A percentile compares a stretch with the other conserved stretches of the same genome.
Evolutionary conservation across 2,329 filamentous ascomycete genomes (phyloP).

Genomic region (Cladophialophora immunda): DNA sequence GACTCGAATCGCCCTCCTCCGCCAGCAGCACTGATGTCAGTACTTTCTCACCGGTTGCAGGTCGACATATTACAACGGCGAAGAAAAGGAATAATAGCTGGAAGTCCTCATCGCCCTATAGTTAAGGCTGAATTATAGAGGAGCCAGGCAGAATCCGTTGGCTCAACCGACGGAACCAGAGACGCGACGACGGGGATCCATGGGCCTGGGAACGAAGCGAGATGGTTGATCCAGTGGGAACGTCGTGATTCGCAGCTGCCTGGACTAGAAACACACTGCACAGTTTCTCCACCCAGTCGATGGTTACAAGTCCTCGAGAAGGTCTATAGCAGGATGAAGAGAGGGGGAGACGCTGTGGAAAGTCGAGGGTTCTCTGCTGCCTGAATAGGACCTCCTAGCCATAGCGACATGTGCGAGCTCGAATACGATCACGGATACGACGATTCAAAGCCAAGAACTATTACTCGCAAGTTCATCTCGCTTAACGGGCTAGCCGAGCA

Average conservation of each 20-base stretch:
- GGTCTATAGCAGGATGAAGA: no score
- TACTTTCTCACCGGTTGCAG: background rate
- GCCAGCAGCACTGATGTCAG: background rate
- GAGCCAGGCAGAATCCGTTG: background rate
- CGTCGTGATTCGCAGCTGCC: background rate
- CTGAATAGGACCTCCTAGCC: background rate
- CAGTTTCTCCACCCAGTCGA: no score
- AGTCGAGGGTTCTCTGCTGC: background rate
- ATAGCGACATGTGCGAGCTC: no score
- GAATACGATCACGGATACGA: slow-evolving; percentile 19
- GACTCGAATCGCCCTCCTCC: background rate
- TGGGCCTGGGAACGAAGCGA: background rate
- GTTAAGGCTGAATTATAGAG: background rate
- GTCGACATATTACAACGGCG: background rate
- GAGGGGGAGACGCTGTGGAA: background rate
- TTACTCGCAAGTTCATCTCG: slow-evolving; percentile 2
- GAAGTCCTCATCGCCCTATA: background rate
- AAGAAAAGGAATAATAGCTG: background rate
- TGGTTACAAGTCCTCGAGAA: background rate
- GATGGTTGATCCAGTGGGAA: background rate
- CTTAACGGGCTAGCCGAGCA: background rate
- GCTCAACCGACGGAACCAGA: background rate
- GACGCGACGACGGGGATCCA: background rate
- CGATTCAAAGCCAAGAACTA: background rate
- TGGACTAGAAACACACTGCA: background rate